Conservation (phyloP, 768 basidiomycete genomes). For the Termitomyces sp. region DNA sequence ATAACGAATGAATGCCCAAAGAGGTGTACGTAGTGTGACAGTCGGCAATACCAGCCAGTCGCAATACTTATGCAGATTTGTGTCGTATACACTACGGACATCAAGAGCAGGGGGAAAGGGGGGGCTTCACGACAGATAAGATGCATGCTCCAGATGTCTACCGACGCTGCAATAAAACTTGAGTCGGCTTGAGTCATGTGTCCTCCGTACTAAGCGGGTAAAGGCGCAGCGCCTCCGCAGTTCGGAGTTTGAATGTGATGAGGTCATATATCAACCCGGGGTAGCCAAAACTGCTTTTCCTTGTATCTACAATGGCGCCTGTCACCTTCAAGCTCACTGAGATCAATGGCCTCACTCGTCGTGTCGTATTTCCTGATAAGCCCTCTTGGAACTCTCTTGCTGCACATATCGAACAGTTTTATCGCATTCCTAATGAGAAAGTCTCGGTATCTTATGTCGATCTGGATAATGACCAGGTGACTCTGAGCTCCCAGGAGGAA, state of each 20-base stretch:
- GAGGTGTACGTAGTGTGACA: too few species aligned
- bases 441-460: conserved; percentile 72
- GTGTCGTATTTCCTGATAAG: conserved; percentile 24
- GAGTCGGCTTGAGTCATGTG: too few species aligned
- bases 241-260: neutral
- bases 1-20: too few species aligned
- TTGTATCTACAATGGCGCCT: conserved; percentile 29
- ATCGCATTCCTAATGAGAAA: conserved; percentile 45
- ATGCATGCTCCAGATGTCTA: too few species aligned
- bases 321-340: conserved; percentile 65
- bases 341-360: conserved; percentile 52
- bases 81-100: too few species aligned
- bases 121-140: too few species aligned
- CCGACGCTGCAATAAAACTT: too few species aligned
- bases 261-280: neutral
- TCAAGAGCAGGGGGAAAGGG: too few species aligned
- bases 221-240: conserved; percentile 1
- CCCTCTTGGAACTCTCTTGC: conserved; percentile 10
- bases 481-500: conserved; percentile 71
- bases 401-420: conserved; percentile 45
- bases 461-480: conserved; percentile 68
- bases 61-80: too few species aligned
- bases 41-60: too few species aligned
- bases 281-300: neutral
- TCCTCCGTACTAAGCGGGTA: too few species aligned